Conservation (phyloP, 352 stramenopile genomes). For the Phytophthora colocasiae region DNA sequence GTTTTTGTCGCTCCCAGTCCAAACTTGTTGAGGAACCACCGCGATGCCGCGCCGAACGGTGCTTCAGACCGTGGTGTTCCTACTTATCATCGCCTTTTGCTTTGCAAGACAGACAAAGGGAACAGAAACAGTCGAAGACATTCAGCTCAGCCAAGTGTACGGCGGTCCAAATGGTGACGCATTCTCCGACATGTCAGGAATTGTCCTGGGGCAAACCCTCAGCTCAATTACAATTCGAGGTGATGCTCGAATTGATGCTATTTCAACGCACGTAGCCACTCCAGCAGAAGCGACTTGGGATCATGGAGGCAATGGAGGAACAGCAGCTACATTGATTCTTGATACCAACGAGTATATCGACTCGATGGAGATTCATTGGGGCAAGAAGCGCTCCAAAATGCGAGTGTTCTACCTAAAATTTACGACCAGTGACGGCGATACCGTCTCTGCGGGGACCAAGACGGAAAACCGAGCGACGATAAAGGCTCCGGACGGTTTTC, state of each 20-base stretch:
- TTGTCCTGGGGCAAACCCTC: conserved; percentile 25
- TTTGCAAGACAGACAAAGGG: neutral
- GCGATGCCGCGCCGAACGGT: conserved; percentile 20
- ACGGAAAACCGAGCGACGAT: conserved; percentile 10
- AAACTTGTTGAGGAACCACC: neutral
- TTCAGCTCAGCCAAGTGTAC: conserved; percentile 22
- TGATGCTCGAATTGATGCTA: conserved; percentile 9
- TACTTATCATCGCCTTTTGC: conserved; percentile 1
- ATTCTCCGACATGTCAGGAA: conserved; percentile 29
- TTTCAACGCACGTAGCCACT: conserved; percentile 10
- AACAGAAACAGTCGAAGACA: conserved; percentile 16
- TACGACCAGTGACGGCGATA: conserved; percentile 13
- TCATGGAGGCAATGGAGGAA: conserved; percentile 24
- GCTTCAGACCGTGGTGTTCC: conserved; percentile 8
- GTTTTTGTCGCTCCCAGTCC: neutral
- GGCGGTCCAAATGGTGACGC: conserved; percentile 21
- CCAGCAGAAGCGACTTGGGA: conserved; percentile 18
- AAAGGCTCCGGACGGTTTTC: conserved; percentile 19
- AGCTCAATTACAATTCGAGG: conserved; percentile 26
- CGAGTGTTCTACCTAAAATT: conserved; percentile 28
- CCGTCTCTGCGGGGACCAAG: conserved; percentile 16
- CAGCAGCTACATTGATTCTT: conserved; percentile 16
- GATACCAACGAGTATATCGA: conserved; percentile 21
- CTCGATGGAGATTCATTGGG: conserved; percentile 35
- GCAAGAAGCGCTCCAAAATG: conserved; percentile 13